These are phyloP conservation scores for Dinochytrium kinnereticum DNA, from an alignment of 371 early-diverging fungal genomes.

Conservation along the genomic window DNA sequence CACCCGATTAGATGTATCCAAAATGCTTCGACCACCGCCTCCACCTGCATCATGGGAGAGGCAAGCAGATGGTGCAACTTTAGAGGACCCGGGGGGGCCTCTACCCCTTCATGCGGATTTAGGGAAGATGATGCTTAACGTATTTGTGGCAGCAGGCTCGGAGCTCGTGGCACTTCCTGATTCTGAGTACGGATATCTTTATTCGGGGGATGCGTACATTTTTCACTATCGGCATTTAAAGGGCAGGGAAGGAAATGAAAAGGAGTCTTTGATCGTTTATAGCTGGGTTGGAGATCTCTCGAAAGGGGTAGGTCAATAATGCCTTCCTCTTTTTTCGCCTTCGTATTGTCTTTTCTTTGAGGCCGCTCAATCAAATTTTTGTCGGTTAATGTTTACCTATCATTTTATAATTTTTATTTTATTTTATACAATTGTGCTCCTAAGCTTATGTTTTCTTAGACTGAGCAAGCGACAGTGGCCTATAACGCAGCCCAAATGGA, in stretches of 20 bases:
- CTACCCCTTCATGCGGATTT: slow-evolving; percentile 34
- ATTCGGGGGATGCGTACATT: slow-evolving; percentile 40
- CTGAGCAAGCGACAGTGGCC: slow-evolving; percentile 43
- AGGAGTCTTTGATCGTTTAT: slow-evolving; percentile 36
- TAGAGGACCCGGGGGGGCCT: slow-evolving; percentile 37
- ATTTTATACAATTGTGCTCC: background rate
- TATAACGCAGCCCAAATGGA: slow-evolving; percentile 39
- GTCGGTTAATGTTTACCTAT: too few species aligned
- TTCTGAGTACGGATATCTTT: slow-evolving; percentile 34
- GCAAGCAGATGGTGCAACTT: slow-evolving; percentile 26
- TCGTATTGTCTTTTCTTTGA: too few species aligned
- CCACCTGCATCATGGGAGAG: slow-evolving; percentile 40
- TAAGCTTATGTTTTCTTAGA: slow-evolving; percentile 24
- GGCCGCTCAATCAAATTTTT: too few species aligned
- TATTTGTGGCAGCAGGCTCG: slow-evolving; percentile 29
- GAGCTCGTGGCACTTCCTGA: slow-evolving; percentile 18
- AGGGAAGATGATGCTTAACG: slow-evolving; percentile 30
- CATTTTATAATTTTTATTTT: too few species aligned
- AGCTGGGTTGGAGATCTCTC: slow-evolving; percentile 45
- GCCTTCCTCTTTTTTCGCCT: background rate
- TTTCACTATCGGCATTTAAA: slow-evolving; percentile 35
- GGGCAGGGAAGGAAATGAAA: slow-evolving; percentile 42
- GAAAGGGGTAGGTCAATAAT: slow-evolving; percentile 31
- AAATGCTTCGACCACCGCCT: slow-evolving; percentile 41
- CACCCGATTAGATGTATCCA: slow-evolving; percentile 24